A percentile compares a stretch with the other conserved stretches of the same genome.
These are phyloP conservation scores for Nicotiana attenuata DNA, from an alignment of 257 asterid genomes.

Conservation along the genomic window DNA sequence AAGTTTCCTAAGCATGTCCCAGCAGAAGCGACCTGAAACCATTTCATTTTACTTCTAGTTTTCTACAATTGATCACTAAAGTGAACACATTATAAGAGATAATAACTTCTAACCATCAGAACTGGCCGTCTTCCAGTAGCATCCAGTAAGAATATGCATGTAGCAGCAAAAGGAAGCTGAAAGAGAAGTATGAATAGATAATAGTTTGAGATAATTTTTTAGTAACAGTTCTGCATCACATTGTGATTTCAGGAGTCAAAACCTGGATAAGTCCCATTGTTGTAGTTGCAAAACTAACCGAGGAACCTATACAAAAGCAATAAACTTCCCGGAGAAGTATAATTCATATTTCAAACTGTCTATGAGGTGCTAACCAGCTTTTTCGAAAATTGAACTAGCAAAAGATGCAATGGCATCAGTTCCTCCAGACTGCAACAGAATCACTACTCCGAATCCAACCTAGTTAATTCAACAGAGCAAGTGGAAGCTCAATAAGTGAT, in stretches of 20 bases:
- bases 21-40: conserved; percentile 24
- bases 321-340: neutral
- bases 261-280: conserved; percentile 29
- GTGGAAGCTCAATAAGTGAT: neutral
- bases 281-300: conserved; percentile 21
- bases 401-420: conserved; percentile 30
- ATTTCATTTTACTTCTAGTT: neutral
- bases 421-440: conserved; percentile 33
- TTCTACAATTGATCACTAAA: neutral
- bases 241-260: neutral
- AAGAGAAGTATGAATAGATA: neutral
- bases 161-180: conserved; percentile 30
- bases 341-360: neutral
- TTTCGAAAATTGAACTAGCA: conserved; percentile 25
- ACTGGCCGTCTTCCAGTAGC: conserved; percentile 28
- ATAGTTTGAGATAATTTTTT: neutral
- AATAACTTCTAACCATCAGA: conserved; percentile 23
- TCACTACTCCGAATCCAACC: conserved; percentile 30
- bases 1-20: conserved; percentile 33
- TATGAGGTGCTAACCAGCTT: conserved; percentile 24
- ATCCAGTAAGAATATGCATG: conserved; percentile 25
- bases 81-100: neutral
- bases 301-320: conserved; percentile 15
- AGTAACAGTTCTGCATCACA: neutral
- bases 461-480: conserved; percentile 8